phyloP scores from a whole-genome alignment of 1,139 yeast species.

The Kluyveromyces sp. region DNA sequence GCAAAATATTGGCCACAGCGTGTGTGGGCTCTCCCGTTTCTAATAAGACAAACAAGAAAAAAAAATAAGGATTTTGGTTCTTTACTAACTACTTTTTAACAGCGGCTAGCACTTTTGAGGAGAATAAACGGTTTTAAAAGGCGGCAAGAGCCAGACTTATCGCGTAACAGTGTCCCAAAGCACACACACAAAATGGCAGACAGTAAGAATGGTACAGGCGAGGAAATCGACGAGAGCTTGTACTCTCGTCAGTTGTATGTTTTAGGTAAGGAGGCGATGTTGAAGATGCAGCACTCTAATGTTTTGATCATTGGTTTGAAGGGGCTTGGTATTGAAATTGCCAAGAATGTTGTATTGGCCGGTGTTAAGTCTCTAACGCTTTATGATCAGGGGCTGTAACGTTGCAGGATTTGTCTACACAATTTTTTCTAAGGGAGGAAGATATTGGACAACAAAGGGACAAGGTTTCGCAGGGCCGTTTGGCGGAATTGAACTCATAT shows the following conservation, averaged over 20 bases:
- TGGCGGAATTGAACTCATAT: slow-evolving; percentile 79
- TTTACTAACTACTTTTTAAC: too few species aligned
- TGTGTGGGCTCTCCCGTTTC: too few species aligned
- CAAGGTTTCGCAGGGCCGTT: slow-evolving; percentile 50
- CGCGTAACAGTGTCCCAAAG: too few species aligned
- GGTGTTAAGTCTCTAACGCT: slow-evolving; percentile 92
- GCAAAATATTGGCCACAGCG: too few species aligned
- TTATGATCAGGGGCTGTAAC: slow-evolving; percentile 65
- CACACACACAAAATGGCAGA: not conserved
- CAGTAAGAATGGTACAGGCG: slow-evolving; percentile 7
- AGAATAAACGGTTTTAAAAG: too few species aligned
- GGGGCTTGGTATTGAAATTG: slow-evolving; percentile 92
- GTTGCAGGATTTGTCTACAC: slow-evolving; percentile 74
- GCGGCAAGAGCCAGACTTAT: too few species aligned
- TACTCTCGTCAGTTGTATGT: slow-evolving; percentile 95
- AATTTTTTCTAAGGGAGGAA: slow-evolving; percentile 64
- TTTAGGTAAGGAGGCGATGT: slow-evolving; percentile 94
- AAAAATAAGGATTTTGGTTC: too few species aligned
- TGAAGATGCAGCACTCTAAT: slow-evolving; percentile 88
- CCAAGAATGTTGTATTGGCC: slow-evolving; percentile 92
- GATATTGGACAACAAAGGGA: slow-evolving; percentile 82
- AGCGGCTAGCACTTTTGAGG: too few species aligned
- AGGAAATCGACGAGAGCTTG: slow-evolving; percentile 78
- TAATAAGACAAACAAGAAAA: too few species aligned
- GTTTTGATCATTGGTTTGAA: slow-evolving; percentile 81